Base-by-base conservation (phyloP, 805 yeast genomes). In the Trichomonascus vanleenenianus region DNA sequence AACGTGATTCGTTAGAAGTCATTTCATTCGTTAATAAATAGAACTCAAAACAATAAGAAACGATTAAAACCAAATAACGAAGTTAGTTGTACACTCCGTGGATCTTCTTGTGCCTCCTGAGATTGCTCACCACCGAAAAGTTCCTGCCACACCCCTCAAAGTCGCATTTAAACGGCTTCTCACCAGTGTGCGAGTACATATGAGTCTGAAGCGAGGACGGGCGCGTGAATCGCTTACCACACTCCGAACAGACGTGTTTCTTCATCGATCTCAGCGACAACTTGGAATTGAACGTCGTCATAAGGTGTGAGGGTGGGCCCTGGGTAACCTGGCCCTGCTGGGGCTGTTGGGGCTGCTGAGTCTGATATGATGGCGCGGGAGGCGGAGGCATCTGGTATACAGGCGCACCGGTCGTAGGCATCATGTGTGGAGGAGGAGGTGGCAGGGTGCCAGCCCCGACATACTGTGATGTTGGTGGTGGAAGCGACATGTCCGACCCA, bases 151-250 rank as follows among this genome's bases (percentile, higher is more conserved):
- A 87, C 32, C 73, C 76, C 0, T 66, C 66, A 78, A 84, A 81
- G n/a, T 70, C 63, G 58, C 88, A 82, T 43, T 64, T 66, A 59
- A 76, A 82, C 9, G 89, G 89, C 52, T 81, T 81, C 56, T 81
- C 87, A 30, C 89, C 89, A 0, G 88, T 81, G 61, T 87, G 96
- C 10, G 88, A 81, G 60, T 84, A 79, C 58, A 76, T 72, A 65
- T 87, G 96, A 5, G 91, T 86, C 59, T 79, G 82, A 46, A 87
- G 70, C 3, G 93, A 83, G 6, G 86, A 79, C 4, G 96, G 96
- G 52, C 96, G 71, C 48, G 86, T 82, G 67, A 88, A 88, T 39
- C 79, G 80, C 60, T 87, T 85, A 42, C 78, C 72, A 61, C 96
- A 86, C 27, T 79, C 74, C 20, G 51, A 49, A 52, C 72, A 59